A percentile compares a stretch with the other conserved stretches of the same genome.
Evolutionary conservation across 495 filamentous ascomycete genomes (phyloP).

Genomic region (Neurospora sp.): DNA sequence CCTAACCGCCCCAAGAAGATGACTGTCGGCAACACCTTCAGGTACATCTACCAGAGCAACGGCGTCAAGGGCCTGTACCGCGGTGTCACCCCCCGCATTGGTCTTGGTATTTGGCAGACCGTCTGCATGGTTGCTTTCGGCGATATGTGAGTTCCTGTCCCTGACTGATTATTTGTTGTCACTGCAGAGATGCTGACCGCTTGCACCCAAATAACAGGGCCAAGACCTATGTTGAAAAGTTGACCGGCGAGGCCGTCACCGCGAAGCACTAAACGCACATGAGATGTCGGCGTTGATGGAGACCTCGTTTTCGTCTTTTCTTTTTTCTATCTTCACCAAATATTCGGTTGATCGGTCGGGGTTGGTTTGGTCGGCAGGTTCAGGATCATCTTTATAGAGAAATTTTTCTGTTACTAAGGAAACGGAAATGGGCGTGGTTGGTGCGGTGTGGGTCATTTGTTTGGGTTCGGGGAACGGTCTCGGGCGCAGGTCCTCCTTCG

Average conservation of each 20-base stretch:
- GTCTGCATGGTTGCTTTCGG: conserved; percentile 99
- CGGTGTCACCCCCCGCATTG: conserved; percentile 87
- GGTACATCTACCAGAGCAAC: conserved; percentile 84
- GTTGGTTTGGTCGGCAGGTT: not conserved
- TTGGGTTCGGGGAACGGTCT: not conserved
- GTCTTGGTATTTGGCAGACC: conserved; percentile 96
- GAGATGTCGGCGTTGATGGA: not conserved
- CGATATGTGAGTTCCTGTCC: conserved; percentile 69
- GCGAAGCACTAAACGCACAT: conserved; percentile 76
- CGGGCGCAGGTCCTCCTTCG: not conserved
- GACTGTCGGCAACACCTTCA: conserved; percentile 86
- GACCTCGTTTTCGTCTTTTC: conserved; percentile 7
- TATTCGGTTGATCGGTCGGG: not conserved
- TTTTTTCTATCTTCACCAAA: conserved; percentile 8
- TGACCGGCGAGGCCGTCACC: conserved; percentile 88
- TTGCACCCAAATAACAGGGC: conserved; percentile 51
- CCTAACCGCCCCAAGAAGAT: conserved; percentile 97
- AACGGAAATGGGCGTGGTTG: not conserved
- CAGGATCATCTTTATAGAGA: not conserved
- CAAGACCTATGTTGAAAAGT: conserved; percentile 92
- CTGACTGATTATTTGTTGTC: not conserved
- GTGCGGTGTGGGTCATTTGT: not conserved
- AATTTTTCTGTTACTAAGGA: not conserved
- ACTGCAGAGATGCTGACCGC: conserved; percentile 3
- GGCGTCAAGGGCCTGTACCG: conserved; percentile 91